Base-by-base conservation (phyloP, 257 asterid genomes). In the Anisodus tanguticus region DNA sequence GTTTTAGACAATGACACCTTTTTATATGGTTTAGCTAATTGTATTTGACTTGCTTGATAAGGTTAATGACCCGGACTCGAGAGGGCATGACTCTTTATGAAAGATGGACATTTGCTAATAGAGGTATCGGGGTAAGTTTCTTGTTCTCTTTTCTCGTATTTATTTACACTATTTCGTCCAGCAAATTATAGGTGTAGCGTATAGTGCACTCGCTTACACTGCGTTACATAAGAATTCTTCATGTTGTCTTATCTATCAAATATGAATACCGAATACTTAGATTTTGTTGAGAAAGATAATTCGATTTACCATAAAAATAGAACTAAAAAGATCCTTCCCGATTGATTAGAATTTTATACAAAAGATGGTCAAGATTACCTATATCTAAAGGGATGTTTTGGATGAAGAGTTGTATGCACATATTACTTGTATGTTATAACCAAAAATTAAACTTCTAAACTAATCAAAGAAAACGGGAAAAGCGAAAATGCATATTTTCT, bases 41-140 rank as follows among this genome's bases (percentile, higher is more conserved):
- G 47, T 63, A 59, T 37, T 89, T 84, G 82, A 41, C 66, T 8
- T 84, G 86, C 77, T 82, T 82, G 59, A 86, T 81, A 89, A 95
- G 99, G 94, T 96, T 83, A 94, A 83, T 76, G 99, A 94, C 89
- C 99, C 99, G 4, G 98, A 94, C 81, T 68, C 91, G n/a, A 2
- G 91, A 91, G 84, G 89, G 84, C 82, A 83, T 47, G 11, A 86
- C 80, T 76, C 39, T 94, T 71, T 88, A 90, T 80, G 97, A 93
- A 85, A 85, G 70, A 81, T 93, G 94, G 95, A 86, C 83, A 63
- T 88, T 89, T 86, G 77, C 89, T 78, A 90, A 90, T 71, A 86
- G 85, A 76, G 91, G 91, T 72, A 86, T 85, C 84, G 83, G 84
- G 62, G 98, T 94, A 90, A 88, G 97, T 87, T 68, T 79, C 62